Percentiles rank a stretch among this genome's conserved stretches.
Evolutionary conservation across 345 rosid genomes (phyloP).

Genomic region (Dimocarpus longan): DNA sequence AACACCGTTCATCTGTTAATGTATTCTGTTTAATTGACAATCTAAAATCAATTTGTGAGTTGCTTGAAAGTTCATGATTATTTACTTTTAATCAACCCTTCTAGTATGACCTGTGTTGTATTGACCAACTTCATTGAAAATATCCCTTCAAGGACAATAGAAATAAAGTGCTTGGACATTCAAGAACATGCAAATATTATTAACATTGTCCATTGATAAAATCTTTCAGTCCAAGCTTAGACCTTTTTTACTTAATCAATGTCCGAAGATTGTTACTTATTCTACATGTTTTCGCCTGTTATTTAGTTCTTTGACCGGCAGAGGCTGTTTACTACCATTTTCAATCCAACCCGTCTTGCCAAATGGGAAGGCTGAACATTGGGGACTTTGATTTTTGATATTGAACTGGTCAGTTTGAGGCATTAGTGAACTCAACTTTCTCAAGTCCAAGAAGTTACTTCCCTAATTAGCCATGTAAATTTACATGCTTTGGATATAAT

Average conservation of each 20-base stretch:
- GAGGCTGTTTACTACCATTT: conserved; percentile 80
- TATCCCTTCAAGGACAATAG: not conserved
- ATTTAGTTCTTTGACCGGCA: conserved; percentile 72
- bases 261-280: not conserved
- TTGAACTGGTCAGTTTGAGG: conserved; percentile 65
- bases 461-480: no score
- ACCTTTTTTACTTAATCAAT: conserved; percentile 21
- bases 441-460: not conserved
- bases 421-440: conserved; percentile 23
- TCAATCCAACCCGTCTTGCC: conserved; percentile 82
- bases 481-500: not conserved
- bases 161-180: not conserved
- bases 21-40: not conserved
- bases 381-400: conserved; percentile 72
- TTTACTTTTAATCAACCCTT: not conserved
- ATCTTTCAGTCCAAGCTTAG: no score
- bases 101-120: not conserved
- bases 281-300: conserved; percentile 16
- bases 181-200: not conserved
- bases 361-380: conserved; percentile 82
- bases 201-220: no score
- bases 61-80: not conserved
- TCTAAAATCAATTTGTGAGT: not conserved
- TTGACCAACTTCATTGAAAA: not conserved
- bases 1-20: not conserved